These are phyloP conservation scores for Cyanidiococcus yangmingshanensis DNA, from an alignment of 23 red algal species.

Conservation along the genomic window DNA sequence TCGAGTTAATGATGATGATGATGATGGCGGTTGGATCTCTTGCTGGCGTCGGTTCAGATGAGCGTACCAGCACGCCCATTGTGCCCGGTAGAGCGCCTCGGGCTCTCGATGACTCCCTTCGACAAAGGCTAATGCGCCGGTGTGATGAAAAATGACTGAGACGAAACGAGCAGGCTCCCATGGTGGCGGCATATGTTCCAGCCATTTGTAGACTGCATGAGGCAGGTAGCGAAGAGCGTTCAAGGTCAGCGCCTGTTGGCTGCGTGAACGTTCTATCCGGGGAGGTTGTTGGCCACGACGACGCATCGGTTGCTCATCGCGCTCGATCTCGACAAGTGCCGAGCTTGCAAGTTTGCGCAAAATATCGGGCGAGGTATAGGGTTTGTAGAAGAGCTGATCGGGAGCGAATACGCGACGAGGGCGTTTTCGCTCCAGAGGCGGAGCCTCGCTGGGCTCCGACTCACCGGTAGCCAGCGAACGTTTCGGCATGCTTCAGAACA, in stretches of 20 bases:
- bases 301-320: background rate
- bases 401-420: background rate
- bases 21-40: slow-evolving; percentile 26
- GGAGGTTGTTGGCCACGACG: background rate
- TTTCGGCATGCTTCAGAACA: background rate
- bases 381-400: background rate
- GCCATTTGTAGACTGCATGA: slow-evolving; percentile 81
- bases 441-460: background rate
- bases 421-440: background rate
- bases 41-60: slow-evolving; percentile 73
- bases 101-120: slow-evolving; percentile 62
- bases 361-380: background rate
- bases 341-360: background rate
- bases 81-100: slow-evolving; percentile 74
- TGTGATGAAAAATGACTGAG: slow-evolving; percentile 77
- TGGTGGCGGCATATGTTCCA: slow-evolving; percentile 97
- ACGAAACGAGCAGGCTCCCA: slow-evolving; percentile 76
- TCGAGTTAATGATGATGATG: slow-evolving; percentile 25
- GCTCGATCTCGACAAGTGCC: background rate
- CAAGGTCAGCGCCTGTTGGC: slow-evolving; percentile 2
- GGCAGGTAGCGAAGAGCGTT: slow-evolving; percentile 90
- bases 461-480: background rate
- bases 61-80: slow-evolving; percentile 85
- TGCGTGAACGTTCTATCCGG: background rate
- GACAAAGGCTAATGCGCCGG: slow-evolving; percentile 93